Evolutionary conservation across 345 rosid species (phyloP), one percentile per base, ranked within the genome.

Genomic region (Euphorbia lathyris): DNA sequence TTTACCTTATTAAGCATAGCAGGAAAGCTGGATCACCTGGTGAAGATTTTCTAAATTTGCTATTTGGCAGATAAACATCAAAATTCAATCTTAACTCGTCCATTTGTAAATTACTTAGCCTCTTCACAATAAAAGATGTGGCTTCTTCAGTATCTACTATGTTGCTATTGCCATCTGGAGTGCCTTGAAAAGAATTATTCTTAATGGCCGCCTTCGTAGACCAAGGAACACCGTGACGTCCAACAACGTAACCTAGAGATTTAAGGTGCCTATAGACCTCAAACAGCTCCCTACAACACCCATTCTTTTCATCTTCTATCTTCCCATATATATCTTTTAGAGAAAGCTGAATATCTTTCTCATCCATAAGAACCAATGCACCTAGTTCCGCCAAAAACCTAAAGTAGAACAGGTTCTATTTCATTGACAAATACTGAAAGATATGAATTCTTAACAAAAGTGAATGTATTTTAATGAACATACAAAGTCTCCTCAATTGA

Each of bases 351-450:
- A 26, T 9, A 23, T 76, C 89, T 27, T 74, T 74, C 25, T 84
- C 80, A 62, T 67, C 86, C 32, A 82, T 56, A 7, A 94, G 76
- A 29, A 76, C 70, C 84, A 94, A 76, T 8, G 90, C 97, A 64
- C 98, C 97, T 63, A 94, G 74, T 61, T 90, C 97, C 79, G 84
- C 80, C 75, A 94, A 79, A 80, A 75, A 94, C 84, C 98, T 91
- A 53, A 3, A 27, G 22, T 50, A 73, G 47, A 71, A 47, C 27
- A 45, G 23, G 9, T 26, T 57, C 34, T 25, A n/a, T n/a, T n/a
- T n/a, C n/a, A n/a, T n/a, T n/a, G n/a, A n/a, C n/a, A n/a, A n/a
- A n/a, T n/a, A 65, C 10, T 58, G 14, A 36, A 47, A 65, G 56
- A 36, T 13, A 23, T 32, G 50, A 47, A 20, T 57, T 17, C n/a